Conservation (phyloP, 192 early-diverging fungal genomes). For the Irineochytrium annulatum region DNA sequence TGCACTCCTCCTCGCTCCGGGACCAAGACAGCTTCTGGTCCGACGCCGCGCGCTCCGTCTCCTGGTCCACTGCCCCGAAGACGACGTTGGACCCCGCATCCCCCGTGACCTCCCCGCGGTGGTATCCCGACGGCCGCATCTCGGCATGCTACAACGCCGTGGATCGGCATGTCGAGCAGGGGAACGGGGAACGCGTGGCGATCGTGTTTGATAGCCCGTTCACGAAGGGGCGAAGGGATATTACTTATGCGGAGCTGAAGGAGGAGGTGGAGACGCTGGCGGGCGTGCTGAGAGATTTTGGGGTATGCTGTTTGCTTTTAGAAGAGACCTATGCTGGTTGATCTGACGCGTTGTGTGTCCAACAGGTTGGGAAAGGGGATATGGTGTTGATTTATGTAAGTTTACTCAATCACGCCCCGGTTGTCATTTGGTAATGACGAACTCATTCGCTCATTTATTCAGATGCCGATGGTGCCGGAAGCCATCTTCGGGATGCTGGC, state of each 20-base stretch:
- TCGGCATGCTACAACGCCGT: constrained; percentile 81
- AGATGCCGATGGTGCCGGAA: constrained; percentile 52
- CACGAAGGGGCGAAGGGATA: constrained; percentile 44
- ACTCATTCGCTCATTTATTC: not conserved
- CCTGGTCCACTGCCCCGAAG: too few relatives aligned
- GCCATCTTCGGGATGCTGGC: constrained; percentile 81
- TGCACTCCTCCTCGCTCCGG: too few relatives aligned
- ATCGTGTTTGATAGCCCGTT: constrained; percentile 75
- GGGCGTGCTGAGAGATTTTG: constrained; percentile 55
- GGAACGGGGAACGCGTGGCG: constrained; percentile 59
- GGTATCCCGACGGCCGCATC: too few relatives aligned
- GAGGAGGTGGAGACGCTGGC: constrained; percentile 65
- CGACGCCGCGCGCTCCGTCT: too few relatives aligned
- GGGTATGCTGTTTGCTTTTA: too few relatives aligned
- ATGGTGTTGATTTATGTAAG: constrained; percentile 78
- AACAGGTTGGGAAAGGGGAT: constrained; percentile 66
- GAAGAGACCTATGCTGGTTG: too few relatives aligned
- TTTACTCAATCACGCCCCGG: not conserved
- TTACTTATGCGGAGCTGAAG: constrained; percentile 67
- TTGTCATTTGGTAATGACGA: too few relatives aligned
- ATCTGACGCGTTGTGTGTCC: too few relatives aligned
- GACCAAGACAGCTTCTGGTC: too few relatives aligned
- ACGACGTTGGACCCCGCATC: too few relatives aligned
- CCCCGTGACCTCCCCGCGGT: too few relatives aligned
- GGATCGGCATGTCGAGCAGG: constrained; percentile 64